phyloP scores from a whole-genome alignment of 768 basidiomycete genomes.

The Auricularia sp. region DNA sequence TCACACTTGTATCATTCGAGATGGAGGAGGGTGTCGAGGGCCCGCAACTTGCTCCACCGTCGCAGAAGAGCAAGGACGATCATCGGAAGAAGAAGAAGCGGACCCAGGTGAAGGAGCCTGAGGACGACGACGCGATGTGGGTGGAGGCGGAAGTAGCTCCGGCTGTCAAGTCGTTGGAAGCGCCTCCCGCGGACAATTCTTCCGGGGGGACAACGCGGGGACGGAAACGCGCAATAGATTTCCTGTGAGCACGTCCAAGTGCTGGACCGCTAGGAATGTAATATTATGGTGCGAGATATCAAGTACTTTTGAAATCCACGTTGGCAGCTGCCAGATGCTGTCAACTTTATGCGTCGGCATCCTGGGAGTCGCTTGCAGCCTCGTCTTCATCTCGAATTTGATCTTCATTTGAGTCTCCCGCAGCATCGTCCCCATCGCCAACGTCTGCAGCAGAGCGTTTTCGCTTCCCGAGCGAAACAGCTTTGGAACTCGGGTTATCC shows the following conservation, averaged over 20 bases:
- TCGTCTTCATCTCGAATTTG: conserved; percentile 10
- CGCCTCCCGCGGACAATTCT: conserved; percentile 11
- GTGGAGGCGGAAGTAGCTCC: conserved; percentile 53
- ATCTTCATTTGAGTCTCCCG: conserved; percentile 2
- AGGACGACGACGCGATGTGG: conserved; percentile 54
- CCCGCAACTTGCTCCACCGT: conserved; percentile 13
- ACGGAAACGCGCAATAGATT: conserved; percentile 67
- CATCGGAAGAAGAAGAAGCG: conserved; percentile 25
- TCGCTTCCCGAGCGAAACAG: conserved; percentile 23
- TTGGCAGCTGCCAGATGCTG: not conserved
- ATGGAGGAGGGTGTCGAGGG: conserved; percentile 44
- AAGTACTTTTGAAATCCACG: not conserved
- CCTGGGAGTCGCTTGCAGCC: conserved; percentile 13
- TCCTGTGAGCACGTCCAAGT: conserved; percentile 37
- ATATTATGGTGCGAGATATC: not conserved
- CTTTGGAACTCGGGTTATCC: conserved; percentile 12
- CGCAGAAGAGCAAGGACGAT: conserved; percentile 25
- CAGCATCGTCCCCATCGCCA: conserved; percentile 25
- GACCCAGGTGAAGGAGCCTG: conserved; percentile 20
- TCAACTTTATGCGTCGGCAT: not conserved
- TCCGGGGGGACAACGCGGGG: conserved; percentile 28
- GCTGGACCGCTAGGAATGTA: not conserved
- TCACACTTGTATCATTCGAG: conserved; percentile 67
- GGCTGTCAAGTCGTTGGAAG: conserved; percentile 31
- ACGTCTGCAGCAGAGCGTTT: conserved; percentile 23